Evolutionary conservation across 1,284 basidiomycete genomes (phyloP).

Genomic region (Vanrija sp.): DNA sequence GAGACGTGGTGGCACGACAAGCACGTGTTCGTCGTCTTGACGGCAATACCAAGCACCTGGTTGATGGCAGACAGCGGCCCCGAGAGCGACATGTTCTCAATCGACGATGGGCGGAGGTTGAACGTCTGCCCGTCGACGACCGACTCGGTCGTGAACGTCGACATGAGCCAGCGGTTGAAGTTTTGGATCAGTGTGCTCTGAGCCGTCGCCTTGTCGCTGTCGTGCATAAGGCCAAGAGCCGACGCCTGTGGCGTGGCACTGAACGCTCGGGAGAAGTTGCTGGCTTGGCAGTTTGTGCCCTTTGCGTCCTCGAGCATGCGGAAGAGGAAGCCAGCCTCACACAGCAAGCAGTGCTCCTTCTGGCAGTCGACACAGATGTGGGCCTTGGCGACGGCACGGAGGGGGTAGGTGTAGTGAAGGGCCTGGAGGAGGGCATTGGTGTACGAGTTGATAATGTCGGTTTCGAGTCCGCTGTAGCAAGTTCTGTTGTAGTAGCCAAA

Average conservation of each 20-base stretch:
- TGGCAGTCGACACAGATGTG: conserved; percentile 85
- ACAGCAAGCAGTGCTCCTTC: conserved; percentile 86
- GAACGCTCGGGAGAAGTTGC: conserved; percentile 93
- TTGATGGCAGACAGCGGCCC: conserved; percentile 60
- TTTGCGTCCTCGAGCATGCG: conserved; percentile 93
- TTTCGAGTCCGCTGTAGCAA: conserved; percentile 85
- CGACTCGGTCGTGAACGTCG: conserved; percentile 40
- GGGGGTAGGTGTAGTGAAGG: conserved; percentile 75
- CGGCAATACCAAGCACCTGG: conserved; percentile 72
- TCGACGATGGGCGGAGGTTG: conserved; percentile 14
- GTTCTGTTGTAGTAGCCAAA: conserved; percentile 96
- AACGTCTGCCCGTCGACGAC: conserved; percentile 35
- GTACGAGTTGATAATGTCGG: conserved; percentile 95
- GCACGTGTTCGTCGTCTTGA: conserved; percentile 71
- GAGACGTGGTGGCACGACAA: conserved; percentile 65
- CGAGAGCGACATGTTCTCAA: conserved; percentile 10
- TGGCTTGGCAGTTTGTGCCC: conserved; percentile 92
- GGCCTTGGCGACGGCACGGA: conserved; percentile 78
- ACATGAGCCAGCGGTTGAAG: conserved; percentile 87
- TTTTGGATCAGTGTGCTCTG: conserved; percentile 88
- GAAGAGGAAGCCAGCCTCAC: conserved; percentile 91
- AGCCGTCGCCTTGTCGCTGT: conserved; percentile 66
- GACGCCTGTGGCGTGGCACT: conserved; percentile 70
- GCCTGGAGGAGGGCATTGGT: conserved; percentile 90
- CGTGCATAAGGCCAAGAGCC: conserved; percentile 85